Base-by-base conservation (phyloP, 2,329 filamentous ascomycete species). In the Diaporthe ampelina region DNA sequence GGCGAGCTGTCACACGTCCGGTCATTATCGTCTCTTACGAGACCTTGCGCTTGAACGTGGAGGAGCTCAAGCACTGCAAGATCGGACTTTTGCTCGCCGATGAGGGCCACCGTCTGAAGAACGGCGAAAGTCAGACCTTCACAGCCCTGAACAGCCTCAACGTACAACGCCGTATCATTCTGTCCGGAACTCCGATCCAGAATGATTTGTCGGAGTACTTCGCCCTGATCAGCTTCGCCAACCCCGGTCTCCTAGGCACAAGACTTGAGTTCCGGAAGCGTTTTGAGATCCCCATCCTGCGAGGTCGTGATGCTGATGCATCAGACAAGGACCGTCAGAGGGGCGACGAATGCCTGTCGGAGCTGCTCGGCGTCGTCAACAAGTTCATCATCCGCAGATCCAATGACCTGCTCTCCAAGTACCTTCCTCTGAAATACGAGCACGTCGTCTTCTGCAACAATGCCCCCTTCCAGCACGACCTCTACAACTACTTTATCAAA, bases 161-260 rank as follows among this genome's bases (percentile, higher is more conserved):
- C 79, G 97, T 99, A 37, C 93, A 93, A 56, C 91, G 95, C 74
- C 92, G 97, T 35, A 96, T 99, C 58, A 99, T 99, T 78, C 87
- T 99, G 21, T 98, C 97, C 0, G 97, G 97, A 75, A 99, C 97
- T 1, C 97, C 97, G 0, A 99, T 99, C 74, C 97, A 99, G 80
- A 99, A 99, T 79, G 97, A 99, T 81, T 85, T 99, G n/a, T 97
- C 96, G 0, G 97, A 99, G 81, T 99, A 99, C 83, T 99, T 98
- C 80, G 92, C 97, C 4, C 89, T 99, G 13, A 94, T 98, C 75
- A 97, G 96, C 82, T 99, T 99, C 80, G 97, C 97, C 37, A 99
- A 99, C 78, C 97, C 97, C 0, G 94, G 94, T 78, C 90, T 98
- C 50, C 91, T 99, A 2, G 97, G 97, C 21, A 97, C 94, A 11